Conservation (phyloP, 2,329 filamentous ascomycete genomes). For the Nemania serpens region DNA sequence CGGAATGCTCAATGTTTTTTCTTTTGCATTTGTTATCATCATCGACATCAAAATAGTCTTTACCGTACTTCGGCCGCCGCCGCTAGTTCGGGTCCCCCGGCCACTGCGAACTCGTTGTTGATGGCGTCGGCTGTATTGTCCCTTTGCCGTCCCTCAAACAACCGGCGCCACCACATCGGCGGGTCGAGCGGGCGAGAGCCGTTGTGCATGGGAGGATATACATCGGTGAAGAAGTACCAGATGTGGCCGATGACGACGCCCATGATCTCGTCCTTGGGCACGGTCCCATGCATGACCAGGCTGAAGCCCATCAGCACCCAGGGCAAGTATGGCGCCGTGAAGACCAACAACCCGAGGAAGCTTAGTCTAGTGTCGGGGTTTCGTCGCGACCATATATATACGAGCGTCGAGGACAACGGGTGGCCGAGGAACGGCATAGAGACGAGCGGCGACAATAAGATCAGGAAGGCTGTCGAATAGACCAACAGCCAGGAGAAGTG, state of each 20-base stretch:
- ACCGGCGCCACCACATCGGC: slow-evolving; percentile 83
- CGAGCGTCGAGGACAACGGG: slow-evolving; percentile 86
- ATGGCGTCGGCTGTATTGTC: slow-evolving; percentile 58
- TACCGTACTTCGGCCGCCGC: slow-evolving; percentile 53
- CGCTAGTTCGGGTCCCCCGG: slow-evolving; percentile 62
- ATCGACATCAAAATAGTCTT: slow-evolving; percentile 15
- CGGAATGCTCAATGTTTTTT: slow-evolving; percentile 1
- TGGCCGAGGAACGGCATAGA: slow-evolving; percentile 95
- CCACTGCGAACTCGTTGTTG: slow-evolving; percentile 67
- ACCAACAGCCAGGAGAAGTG: slow-evolving; percentile 94
- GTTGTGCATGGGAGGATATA: slow-evolving; percentile 89
- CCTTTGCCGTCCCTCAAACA: slow-evolving; percentile 69
- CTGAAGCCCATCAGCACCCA: slow-evolving; percentile 96
- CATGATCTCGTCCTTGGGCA: slow-evolving; percentile 96
- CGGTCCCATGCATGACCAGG: slow-evolving; percentile 82
- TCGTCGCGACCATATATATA: slow-evolving; percentile 96
- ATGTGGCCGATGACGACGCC: slow-evolving; percentile 93
- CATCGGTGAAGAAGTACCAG: slow-evolving; percentile 98
- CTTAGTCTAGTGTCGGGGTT: slow-evolving; percentile 92
- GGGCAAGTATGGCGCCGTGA: slow-evolving; percentile 91
- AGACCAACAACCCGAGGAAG: slow-evolving; percentile 85
- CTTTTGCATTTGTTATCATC: background rate
- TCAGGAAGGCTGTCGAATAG: slow-evolving; percentile 79
- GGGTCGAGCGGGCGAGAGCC: slow-evolving; percentile 87
- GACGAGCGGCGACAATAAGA: slow-evolving; percentile 82